Evolutionary conservation across 2,329 filamentous ascomycete species (phyloP), one percentile per base, ranked within the genome.

Genomic region (Cladophialophora chaetospira): DNA sequence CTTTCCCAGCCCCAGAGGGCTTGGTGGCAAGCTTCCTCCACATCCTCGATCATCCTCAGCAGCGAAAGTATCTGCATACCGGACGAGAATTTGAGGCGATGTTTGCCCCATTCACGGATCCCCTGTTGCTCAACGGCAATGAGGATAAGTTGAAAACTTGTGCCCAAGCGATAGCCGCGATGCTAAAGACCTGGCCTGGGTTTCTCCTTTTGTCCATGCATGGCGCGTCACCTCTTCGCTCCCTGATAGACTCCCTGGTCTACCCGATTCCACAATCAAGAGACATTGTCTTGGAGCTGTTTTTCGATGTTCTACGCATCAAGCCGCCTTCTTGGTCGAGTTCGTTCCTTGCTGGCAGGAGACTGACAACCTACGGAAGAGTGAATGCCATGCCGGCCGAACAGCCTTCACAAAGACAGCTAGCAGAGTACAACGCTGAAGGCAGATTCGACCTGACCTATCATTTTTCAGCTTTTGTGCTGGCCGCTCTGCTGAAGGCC

Each of bases 241-340:
- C 94, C 3, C 81, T 99, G 35, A 77, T 88, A n/a, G 78, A 83
- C 28, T 85, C 85, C 0, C 72, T 88, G 19, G 82, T 85, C 60
- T 83, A 86, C 54, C 78, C 79, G 2, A 78, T 80, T 35, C 71
- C 79, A 1, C 73, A 79, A 56, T 79, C 83, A 6, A 76, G 84
- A 46, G 91, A 96, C 68, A 87, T 92, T 0, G 85, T 97, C 15
- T 80, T 99, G 59, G 94, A 99, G 70, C 77, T 99, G 10, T 74
- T 99, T 15, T 97, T 95, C 65, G 85, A 87, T 66, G 81, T 87
- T 17, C 75, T 99, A 49, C 86, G 93, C 31, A 97, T 99, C 69
- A 97, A 97, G 66, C 88, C 92, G 57, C 86, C 94, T 40, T 87
- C 91, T 6, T 99, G 94, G 94, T 95, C 94, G 5, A 92, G 91